phyloP scores from a whole-genome alignment of 768 basidiomycete genomes.

The Leccinum ochraceum region DNA sequence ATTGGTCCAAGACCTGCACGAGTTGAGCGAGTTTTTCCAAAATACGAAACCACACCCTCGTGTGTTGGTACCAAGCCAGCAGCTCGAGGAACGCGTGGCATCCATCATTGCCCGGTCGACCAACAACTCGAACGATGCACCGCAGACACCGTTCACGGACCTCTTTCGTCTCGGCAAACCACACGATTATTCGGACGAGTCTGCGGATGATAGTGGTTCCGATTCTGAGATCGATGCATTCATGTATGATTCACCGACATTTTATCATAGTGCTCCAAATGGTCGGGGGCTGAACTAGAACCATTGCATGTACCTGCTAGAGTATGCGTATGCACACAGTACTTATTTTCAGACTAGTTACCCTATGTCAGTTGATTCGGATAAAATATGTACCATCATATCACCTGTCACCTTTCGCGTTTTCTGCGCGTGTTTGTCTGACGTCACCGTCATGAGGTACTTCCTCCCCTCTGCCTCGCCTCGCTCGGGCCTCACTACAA shows the following conservation, averaged over 20 bases:
- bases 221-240: conserved; percentile 53
- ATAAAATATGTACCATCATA: background rate
- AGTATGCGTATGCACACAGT: conserved; percentile 6
- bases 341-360: background rate
- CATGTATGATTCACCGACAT: conserved; percentile 56
- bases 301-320: background rate
- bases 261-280: conserved; percentile 49
- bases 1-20: conserved; percentile 75
- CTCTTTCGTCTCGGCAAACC: conserved; percentile 60
- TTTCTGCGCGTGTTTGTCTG: conserved; percentile 16
- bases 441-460: conserved; percentile 18
- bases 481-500: conserved; percentile 14
- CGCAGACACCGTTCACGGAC: conserved; percentile 80
- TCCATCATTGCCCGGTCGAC: conserved; percentile 84
- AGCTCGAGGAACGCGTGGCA: conserved; percentile 75
- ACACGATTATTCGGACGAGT: conserved; percentile 42
- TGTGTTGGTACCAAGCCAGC: conserved; percentile 52
- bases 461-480: conserved; percentile 16
- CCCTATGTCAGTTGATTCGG: background rate
- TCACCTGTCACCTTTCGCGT: conserved; percentile 13
- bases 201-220: conserved; percentile 44
- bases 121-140: conserved; percentile 50
- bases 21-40: conserved; percentile 74
- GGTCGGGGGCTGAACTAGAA: conserved; percentile 30
- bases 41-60: conserved; percentile 37